Evolutionary conservation across 805 yeast genomes (phyloP), one percentile per base, ranked within the genome.

Genomic region (Sugiyamaella chiloensis): DNA sequence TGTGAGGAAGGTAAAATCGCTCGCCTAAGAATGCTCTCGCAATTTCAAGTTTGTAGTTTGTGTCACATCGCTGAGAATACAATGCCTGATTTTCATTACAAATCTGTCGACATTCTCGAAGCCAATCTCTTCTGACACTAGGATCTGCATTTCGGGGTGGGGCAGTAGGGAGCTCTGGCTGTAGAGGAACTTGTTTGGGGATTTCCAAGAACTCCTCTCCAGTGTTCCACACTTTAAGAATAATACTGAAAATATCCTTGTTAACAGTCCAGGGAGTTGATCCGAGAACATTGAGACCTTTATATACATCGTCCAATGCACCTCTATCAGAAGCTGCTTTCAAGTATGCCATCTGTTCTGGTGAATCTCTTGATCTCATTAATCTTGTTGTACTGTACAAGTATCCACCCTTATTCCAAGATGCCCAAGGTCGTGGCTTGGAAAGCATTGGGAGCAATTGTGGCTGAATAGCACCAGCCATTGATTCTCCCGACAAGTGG

Each of bases 191-290:
- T 19, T 57, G 60, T n/a, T 77, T 70, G 60, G 97, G 84, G 59
- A 91, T 79, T 59, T 88, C 83, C 63, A 84, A 65, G 67, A 87
- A 80, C 55, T 72, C 74, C 53, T 85, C 74, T 4, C 96, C 96
- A 0, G 83, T 73, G 64, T 93, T 93, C 99, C 99, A 93, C 49
- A 84, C 81, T 51, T 80, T 70, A 2, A 87, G 77, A 57, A 93
- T 75, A 2, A 86, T 74, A 27, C 80, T 74, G 53, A 87, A 81
- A 4, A 93, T 71, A 20, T 70, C 72, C 44, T 80, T 77, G 63
- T 93, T 93, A 27, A 93, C 83, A 0, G 97, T 85, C 99, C 99
- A 93, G 0, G 96, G 76, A 1, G 98, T 86, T 32, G 74, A 69
- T 5, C 98, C 98, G 47, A 91, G 68, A 11, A 85, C 91, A 61